A percentile compares a stretch with the other conserved stretches of the same genome.
Evolutionary conservation across 139 green algal genomes (phyloP).

Genomic region (Asterochloris erici): DNA sequence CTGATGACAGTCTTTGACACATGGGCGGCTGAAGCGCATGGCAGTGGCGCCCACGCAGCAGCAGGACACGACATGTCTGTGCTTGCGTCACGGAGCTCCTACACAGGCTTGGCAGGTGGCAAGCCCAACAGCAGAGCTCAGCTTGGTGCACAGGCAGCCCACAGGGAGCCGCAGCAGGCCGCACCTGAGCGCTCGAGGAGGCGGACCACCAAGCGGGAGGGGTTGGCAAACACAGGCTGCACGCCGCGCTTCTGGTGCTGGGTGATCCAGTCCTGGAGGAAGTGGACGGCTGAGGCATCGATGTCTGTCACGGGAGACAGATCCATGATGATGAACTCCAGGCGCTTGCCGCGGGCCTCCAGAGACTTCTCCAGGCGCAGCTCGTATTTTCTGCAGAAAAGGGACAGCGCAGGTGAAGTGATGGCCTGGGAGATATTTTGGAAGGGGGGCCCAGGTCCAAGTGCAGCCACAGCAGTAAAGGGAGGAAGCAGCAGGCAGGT

Average conservation of each 20-base stretch:
- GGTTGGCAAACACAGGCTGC: constrained; percentile 61
- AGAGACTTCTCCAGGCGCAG: constrained; percentile 5
- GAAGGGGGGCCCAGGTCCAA: background rate
- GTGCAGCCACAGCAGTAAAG: background rate
- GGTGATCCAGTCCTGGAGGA: constrained; percentile 36
- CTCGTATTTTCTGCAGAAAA: constrained; percentile 32
- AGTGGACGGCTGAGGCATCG: constrained; percentile 68
- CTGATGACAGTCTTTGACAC: too few relatives aligned
- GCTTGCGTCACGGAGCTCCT: too few relatives aligned
- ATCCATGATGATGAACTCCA: constrained; percentile 77
- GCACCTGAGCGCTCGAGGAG: constrained; percentile 6
- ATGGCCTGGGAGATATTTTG: background rate
- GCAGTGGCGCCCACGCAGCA: too few relatives aligned
- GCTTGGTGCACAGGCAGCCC: too few relatives aligned
- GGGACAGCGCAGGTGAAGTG: background rate
- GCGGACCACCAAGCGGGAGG: constrained; percentile 30
- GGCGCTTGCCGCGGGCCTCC: background rate
- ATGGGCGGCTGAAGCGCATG: too few relatives aligned
- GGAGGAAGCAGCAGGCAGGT: too few relatives aligned
- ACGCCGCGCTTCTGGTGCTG: constrained; percentile 32
- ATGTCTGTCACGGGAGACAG: constrained; percentile 73
- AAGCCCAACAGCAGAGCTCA: too few relatives aligned
- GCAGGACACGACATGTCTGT: too few relatives aligned
- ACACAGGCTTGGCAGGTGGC: too few relatives aligned
- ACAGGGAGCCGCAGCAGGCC: too few relatives aligned